Evolutionary conservation across 2,329 filamentous ascomycete species (phyloP).

Genomic region (Xylaria sp.): DNA sequence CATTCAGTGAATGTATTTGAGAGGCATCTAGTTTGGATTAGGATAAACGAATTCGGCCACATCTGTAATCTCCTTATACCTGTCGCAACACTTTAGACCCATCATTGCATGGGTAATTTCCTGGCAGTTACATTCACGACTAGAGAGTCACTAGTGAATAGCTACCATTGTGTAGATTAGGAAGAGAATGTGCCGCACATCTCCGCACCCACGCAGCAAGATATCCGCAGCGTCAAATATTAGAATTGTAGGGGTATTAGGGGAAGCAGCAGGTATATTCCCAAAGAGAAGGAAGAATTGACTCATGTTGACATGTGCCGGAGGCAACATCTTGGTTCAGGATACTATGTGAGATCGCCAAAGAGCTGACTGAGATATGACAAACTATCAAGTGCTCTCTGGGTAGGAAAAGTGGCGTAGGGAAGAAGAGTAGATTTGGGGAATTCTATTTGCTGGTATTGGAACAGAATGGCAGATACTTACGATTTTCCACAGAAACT

Average conservation of each 20-base stretch:
- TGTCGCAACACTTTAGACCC: not conserved
- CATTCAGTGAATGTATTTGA: not conserved
- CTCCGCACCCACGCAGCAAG: not conserved
- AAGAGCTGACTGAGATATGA: not conserved
- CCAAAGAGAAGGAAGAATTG: not conserved
- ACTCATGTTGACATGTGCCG: not conserved
- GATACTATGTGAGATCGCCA: not conserved
- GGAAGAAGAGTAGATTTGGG: not conserved
- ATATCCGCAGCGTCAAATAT: not conserved
- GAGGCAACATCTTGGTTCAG: conserved; percentile 23
- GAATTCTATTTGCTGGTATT: too few relatives aligned
- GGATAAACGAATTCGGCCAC: not conserved
- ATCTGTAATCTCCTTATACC: not conserved
- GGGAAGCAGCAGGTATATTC: not conserved
- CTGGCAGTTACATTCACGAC: not conserved
- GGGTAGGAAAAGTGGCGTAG: not conserved
- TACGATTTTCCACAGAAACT: too few relatives aligned
- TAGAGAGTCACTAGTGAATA: not conserved
- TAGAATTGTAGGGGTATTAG: not conserved
- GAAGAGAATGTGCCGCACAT: not conserved
- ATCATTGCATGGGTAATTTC: not conserved
- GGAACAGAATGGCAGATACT: too few relatives aligned
- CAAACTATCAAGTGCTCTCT: too few relatives aligned
- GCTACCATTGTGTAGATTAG: not conserved
- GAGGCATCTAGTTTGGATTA: not conserved